Base-by-base conservation (phyloP, 192 early-diverging fungal species). In the Entomortierella chlamydospora region DNA sequence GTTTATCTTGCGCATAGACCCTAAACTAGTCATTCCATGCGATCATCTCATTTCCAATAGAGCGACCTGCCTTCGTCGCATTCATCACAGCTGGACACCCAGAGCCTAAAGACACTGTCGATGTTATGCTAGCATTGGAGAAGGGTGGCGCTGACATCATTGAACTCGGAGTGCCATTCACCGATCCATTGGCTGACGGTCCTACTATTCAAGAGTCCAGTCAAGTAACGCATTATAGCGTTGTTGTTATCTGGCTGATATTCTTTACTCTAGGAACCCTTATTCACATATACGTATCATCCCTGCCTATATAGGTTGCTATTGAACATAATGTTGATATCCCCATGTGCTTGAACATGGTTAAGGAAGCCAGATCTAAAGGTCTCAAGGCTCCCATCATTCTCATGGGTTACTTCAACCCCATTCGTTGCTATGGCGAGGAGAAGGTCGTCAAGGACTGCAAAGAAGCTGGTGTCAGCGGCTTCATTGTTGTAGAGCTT, bases 371-470 rank as follows among this genome's bases (percentile, higher is more conserved):
- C 0, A 91, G 97, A 53, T 66, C 83, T 34, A 86, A 86, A 39
- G 98, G 98, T 12, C 89, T 99, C 30, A 90, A 86, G 61, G 90
- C 93, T 20, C 98, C 98, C 5, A 87, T 99, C 49, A 87, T 99
- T 25, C 95, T 99, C 70, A 99, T 99, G 97, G 98, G 97, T 29
- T 99, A 99, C 90, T 98, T 94, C 87, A 99, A 99, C 85, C 96
- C 98, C 43, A 91, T 98, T 63, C 88, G 96, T 65, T 94, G 90
- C 71, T 99, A 97, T 81, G 98, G 98, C 26, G 96, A 98, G 85
- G 80, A 91, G 76, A 83, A 85, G 60, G 86, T 99, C 45, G 94
- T 97, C 78, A 71, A 90, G 41, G 91, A 94, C 51, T 97, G 97
- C 83, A 90, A 87, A 34, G 83, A 90, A 52, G 93, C 89, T 53